Conservation (phyloP, 208 protist genomes). For the Trypanosomatidae sp. region DNA sequence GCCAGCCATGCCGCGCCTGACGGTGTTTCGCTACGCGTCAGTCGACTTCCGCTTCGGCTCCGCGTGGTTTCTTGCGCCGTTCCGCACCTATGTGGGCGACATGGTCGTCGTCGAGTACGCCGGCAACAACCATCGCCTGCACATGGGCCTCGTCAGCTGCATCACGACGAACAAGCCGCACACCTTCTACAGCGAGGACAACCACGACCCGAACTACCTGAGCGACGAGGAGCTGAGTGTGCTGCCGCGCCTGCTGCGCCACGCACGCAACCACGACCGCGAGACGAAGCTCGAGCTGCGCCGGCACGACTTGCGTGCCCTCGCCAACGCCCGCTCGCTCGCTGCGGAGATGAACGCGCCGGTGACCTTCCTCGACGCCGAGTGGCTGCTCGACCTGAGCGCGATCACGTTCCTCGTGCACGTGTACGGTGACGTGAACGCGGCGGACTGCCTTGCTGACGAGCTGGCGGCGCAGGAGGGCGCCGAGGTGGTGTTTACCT, state of each 20-base stretch:
- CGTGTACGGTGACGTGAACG: constrained; percentile 28
- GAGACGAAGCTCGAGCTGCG: constrained; percentile 63
- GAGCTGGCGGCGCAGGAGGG: constrained; percentile 51
- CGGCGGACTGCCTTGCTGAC: constrained; percentile 54
- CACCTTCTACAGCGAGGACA: constrained; percentile 54
- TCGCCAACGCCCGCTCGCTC: constrained; percentile 34
- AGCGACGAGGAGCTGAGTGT: constrained; percentile 28
- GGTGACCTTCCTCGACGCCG: constrained; percentile 58
- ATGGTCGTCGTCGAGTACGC: constrained; percentile 82
- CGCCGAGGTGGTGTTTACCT: constrained; percentile 79
- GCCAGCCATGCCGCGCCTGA: no score
- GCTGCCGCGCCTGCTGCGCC: constrained; percentile 59
- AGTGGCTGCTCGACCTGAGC: constrained; percentile 75
- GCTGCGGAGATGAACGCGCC: constrained; percentile 29
- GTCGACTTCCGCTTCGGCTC: constrained; percentile 83
- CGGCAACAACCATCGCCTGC: constrained; percentile 21
- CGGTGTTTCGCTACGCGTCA: constrained; percentile 54
- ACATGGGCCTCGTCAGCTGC: constrained; percentile 65
- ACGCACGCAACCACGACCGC: constrained; percentile 64
- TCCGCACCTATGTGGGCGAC: constrained; percentile 52
- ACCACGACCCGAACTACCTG: constrained; percentile 44
- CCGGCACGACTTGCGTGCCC: constrained; percentile 39
- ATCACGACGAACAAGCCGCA: constrained; percentile 55
- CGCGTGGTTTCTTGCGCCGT: constrained; percentile 77
- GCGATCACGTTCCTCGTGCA: constrained; percentile 74